Evolutionary conservation across 106 monocot genomes (phyloP).

Genomic region (Vanilla planifolia): DNA sequence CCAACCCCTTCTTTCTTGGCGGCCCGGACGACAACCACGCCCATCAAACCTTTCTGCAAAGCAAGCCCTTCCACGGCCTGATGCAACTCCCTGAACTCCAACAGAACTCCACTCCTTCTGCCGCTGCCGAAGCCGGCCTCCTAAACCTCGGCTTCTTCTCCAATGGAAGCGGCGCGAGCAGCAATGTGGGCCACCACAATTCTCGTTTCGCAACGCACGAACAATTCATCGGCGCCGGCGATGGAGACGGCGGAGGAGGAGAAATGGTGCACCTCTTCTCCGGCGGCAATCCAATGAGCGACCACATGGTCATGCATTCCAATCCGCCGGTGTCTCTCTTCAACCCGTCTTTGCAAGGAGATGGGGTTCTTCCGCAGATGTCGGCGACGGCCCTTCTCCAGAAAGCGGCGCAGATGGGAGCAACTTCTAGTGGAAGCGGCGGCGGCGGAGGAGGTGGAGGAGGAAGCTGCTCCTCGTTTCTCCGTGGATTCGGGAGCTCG

Average conservation of each 20-base stretch:
- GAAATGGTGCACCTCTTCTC: no score
- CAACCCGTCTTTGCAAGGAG: no score
- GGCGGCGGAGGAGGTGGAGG: neutral
- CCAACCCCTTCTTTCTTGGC: constrained; percentile 41
- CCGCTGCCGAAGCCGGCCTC: constrained; percentile 29
- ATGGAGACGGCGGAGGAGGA: no score
- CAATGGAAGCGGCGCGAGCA: no score
- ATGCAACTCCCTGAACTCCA: constrained; percentile 68
- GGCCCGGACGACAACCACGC: constrained; percentile 16
- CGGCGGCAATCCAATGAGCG: no score
- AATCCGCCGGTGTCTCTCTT: no score
- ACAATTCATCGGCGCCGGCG: no score
- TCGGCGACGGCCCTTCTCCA: constrained; percentile 65
- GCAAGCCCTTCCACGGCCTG: constrained; percentile 42
- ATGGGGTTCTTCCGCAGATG: constrained; percentile 38
- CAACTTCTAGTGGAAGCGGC: constrained; percentile 11
- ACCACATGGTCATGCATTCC: no score
- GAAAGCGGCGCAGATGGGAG: constrained; percentile 57
- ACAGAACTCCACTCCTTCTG: constrained; percentile 7
- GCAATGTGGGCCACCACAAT: constrained; percentile 19
- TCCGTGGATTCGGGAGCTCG: constrained; percentile 17
- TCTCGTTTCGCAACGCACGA: constrained; percentile 22
- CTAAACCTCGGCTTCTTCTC: constrained; percentile 66
- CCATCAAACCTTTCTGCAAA: no score
- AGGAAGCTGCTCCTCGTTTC: constrained; percentile 12